phyloP scores from a whole-genome alignment of 202 grass and related monocot genomes.

The Dendrocalamus latiflorus region DNA sequence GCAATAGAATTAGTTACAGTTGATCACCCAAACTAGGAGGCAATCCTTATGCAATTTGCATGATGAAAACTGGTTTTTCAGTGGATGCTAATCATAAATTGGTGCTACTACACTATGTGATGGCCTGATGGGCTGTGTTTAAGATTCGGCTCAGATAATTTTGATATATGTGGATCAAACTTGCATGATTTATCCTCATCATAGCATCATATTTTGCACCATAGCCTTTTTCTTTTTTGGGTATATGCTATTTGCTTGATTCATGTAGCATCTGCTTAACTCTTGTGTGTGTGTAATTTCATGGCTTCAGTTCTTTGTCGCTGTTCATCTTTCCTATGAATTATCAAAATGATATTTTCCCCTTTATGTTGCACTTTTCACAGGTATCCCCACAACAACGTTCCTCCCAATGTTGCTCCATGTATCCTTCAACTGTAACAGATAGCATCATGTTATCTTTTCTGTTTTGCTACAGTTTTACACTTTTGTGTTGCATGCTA shows the following conservation, averaged over 20 bases:
- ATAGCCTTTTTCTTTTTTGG: neutral
- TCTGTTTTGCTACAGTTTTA: neutral
- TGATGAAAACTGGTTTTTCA: neutral
- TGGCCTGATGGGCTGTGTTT: neutral
- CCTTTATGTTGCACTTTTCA: conserved; percentile 31
- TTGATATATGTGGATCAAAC: neutral
- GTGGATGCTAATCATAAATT: conserved; percentile 11
- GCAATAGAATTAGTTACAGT: neutral
- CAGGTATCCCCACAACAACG: conserved; percentile 85
- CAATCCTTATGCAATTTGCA: neutral
- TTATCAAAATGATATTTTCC: conserved; percentile 5
- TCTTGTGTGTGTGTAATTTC: neutral
- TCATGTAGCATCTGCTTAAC: neutral
- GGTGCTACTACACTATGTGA: neutral
- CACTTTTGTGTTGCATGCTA: neutral
- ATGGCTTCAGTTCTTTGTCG: neutral
- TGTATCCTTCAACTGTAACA: conserved; percentile 72
- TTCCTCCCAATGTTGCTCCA: conserved; percentile 54
- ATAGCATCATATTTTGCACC: neutral
- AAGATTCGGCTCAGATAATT: neutral
- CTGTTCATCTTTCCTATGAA: neutral
- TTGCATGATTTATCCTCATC: neutral
- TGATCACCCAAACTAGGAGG: neutral
- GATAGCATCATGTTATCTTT: conserved; percentile 12
- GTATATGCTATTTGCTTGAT: conserved; percentile 4